Base-by-base conservation (phyloP, 768 basidiomycete genomes). In the Auriscalpium vulgare region DNA sequence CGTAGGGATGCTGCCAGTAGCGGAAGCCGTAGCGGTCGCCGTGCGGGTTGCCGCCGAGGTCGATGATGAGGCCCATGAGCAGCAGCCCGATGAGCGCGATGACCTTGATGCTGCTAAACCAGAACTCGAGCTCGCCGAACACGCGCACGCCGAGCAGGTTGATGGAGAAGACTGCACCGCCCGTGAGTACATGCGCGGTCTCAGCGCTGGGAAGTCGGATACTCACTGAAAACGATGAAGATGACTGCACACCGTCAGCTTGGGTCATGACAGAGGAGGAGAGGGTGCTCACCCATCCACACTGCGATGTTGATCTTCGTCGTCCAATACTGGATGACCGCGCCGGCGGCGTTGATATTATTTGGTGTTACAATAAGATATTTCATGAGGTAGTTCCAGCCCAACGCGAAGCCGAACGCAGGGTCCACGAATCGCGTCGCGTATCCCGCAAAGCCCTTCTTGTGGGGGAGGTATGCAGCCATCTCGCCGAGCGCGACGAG, bases 91-190 rank as follows among this genome's bases (percentile, higher is more conserved):
- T 72, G 37, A 74, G 67, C 13, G 72, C 68, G 23, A 75, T 57
- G 65, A 89, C 76, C 68, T 90, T 88, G 67, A 90, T 75, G 54
- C 80, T 78, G 55, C 82, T 85, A 62, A 80, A 78, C 83, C 84
- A 86, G 68, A 86, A 87, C 64, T 86, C 84, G n/a, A 86, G 70
- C 65, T 88, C 85, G 51, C 85, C 84, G 56, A 87, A 87, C 7
- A 84, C 75, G 1, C 80, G 78, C 19, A 87, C 78, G 45, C 83
- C 84, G 44, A 85, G 72, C 13, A 84, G 65, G 66, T 86, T 86
- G 59, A 84, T 63, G 17, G 72, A 13, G 57, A 81, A 78, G 54
- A 84, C 79, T 83, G 29, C 29, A 29, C 29, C 29, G 29, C 29
- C 7, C 2, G 29, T 29, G 29, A 29, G 29, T 4, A 29, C 29